These are phyloP conservation scores for Casuarina cunninghamiana DNA, from an alignment of 306 rosid species.

Conservation along the genomic window DNA sequence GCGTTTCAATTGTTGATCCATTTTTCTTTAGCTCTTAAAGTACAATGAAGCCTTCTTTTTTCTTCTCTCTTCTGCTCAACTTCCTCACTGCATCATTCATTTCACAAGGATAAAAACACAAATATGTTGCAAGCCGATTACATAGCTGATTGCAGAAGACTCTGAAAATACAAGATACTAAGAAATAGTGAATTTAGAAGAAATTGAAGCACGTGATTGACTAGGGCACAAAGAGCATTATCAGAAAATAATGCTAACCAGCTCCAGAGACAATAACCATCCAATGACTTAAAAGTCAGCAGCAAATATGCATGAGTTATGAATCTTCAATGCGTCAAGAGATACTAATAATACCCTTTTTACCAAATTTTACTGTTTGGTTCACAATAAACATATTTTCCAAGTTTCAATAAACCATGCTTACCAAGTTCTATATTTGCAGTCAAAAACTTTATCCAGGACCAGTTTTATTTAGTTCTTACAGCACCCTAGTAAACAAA, in stretches of 20 bases:
- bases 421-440: no score
- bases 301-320: not conserved
- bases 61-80: not conserved
- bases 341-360: not conserved
- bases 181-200: not conserved
- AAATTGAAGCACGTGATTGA: not conserved
- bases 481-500: no score
- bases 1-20: not conserved
- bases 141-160: not conserved
- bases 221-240: not conserved
- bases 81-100: conserved; percentile 9
- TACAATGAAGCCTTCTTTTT: not conserved
- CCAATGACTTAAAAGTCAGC: not conserved
- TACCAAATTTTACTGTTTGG: not conserved
- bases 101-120: not conserved
- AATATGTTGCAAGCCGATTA: not conserved
- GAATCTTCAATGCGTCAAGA: not conserved
- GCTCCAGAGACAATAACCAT: not conserved
- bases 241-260: not conserved
- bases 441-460: no score
- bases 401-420: no score
- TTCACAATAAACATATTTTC: not conserved
- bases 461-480: no score
- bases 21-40: not conserved
- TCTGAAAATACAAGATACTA: not conserved